phyloP scores from a whole-genome alignment of 176 grass and related monocot species.

The Zea luxurians region DNA sequence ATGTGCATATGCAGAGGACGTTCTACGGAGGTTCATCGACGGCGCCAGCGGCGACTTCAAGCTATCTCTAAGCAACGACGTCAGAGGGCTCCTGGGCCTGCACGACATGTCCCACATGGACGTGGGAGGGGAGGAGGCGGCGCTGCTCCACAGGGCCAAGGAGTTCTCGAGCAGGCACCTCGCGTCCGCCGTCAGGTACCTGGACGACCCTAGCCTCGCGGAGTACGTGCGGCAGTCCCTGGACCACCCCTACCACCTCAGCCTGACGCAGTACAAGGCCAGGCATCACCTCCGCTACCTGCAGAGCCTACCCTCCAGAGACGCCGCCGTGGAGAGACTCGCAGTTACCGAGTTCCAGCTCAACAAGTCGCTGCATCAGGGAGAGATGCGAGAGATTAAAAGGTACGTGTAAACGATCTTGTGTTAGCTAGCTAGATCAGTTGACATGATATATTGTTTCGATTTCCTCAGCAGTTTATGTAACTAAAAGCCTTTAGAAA shows the following conservation, averaged over 20 bases:
- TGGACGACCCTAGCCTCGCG: conserved; percentile 30
- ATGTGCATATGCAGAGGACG: too few species aligned
- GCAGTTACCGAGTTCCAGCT: conserved; percentile 45
- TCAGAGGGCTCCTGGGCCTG: conserved; percentile 56
- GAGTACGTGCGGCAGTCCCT: conserved; percentile 46
- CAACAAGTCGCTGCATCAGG: conserved; percentile 50
- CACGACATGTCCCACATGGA: conserved; percentile 63
- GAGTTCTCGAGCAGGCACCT: conserved; percentile 56
- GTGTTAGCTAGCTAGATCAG: too few species aligned
- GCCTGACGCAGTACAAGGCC: conserved; percentile 53
- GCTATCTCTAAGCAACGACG: conserved; percentile 27
- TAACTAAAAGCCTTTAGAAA: too few species aligned
- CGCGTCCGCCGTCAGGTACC: background rate
- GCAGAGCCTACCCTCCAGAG: background rate
- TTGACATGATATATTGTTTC: too few species aligned
- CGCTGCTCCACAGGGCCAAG: conserved; percentile 48
- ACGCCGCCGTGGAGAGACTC: conserved; percentile 43
- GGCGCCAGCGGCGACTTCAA: conserved; percentile 39
- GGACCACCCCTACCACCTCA: conserved; percentile 65
- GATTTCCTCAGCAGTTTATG: background rate
- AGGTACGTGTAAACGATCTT: background rate
- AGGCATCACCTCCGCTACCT: conserved; percentile 52
- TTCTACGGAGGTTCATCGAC: conserved; percentile 42
- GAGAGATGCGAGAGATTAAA: conserved; percentile 45
- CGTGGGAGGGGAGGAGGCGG: conserved; percentile 44